Conservation (phyloP, 768 basidiomycete genomes). For the Boletus tylopilopsis region DNA sequence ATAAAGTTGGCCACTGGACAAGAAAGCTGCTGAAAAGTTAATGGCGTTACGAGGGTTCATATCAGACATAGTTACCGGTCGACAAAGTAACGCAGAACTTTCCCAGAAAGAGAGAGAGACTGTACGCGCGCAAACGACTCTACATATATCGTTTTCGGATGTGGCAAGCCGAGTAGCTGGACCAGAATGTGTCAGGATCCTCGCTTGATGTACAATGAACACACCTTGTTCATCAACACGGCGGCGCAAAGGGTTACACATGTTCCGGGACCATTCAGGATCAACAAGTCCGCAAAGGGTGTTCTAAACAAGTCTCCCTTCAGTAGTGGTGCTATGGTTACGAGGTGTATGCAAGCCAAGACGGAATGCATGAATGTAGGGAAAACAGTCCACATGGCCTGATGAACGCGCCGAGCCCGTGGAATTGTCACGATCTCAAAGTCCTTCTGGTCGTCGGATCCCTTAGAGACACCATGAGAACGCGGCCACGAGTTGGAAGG, state of each 20-base stretch:
- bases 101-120: constrained; percentile 80
- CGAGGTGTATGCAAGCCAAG: constrained; percentile 52
- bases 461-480: constrained; percentile 12
- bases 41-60: constrained; percentile 18
- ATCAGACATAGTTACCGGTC: constrained; percentile 74
- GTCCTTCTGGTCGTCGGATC: not conserved
- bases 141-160: constrained; percentile 78
- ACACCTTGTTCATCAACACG: constrained; percentile 67
- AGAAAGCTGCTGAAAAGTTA: constrained; percentile 55
- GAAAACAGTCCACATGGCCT: constrained; percentile 67
- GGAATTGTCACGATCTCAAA: constrained; percentile 70
- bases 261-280: constrained; percentile 95
- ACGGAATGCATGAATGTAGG: constrained; percentile 64
- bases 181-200: constrained; percentile 9
- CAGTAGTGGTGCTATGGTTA: constrained; percentile 53
- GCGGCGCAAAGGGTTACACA: constrained; percentile 77
- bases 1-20: constrained; percentile 81
- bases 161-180: constrained; percentile 71
- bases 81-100: constrained; percentile 73
- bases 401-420: constrained; percentile 84
- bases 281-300: constrained; percentile 65
- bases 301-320: constrained; percentile 9
- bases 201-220: constrained; percentile 17
- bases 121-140: constrained; percentile 92
- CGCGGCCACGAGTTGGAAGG: not conserved